phyloP scores from a whole-genome alignment of 495 filamentous ascomycete species.

The Endocarpon pusillum region DNA sequence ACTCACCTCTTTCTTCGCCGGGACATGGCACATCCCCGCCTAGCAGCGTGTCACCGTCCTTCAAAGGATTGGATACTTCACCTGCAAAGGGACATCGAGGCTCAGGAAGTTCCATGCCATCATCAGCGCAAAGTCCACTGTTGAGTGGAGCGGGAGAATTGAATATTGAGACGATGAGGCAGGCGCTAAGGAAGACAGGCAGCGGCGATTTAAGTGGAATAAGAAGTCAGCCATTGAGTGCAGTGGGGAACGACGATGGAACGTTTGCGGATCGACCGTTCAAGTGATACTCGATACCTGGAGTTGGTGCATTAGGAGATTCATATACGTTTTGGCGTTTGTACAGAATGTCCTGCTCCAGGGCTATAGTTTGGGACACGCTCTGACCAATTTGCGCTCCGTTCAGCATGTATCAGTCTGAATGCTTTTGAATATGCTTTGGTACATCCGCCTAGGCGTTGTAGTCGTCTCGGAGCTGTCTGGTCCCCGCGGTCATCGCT shows the following conservation, averaged over 20 bases:
- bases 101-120: constrained; percentile 15
- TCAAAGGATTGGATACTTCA: constrained; percentile 47
- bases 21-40: constrained; percentile 46
- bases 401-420: too few relatives aligned
- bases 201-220: neutral
- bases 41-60: constrained; percentile 45
- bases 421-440: too few relatives aligned
- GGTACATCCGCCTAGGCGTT: too few relatives aligned
- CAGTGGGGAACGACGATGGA: constrained; percentile 1
- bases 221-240: constrained; percentile 1
- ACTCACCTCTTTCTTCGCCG: constrained; percentile 51
- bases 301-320: too few relatives aligned
- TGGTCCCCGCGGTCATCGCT: too few relatives aligned
- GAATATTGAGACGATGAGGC: constrained; percentile 74
- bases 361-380: too few relatives aligned
- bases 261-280: constrained; percentile 1
- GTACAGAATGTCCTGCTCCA: too few relatives aligned
- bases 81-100: constrained; percentile 23
- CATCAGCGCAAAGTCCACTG: constrained; percentile 28
- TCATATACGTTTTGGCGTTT: too few relatives aligned
- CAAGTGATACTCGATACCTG: too few relatives aligned
- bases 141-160: constrained; percentile 44
- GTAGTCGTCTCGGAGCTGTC: too few relatives aligned
- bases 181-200: constrained; percentile 23
- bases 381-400: too few relatives aligned